Conservation (phyloP, 2,329 filamentous ascomycete genomes). For the Hypoxylon sp. region DNA sequence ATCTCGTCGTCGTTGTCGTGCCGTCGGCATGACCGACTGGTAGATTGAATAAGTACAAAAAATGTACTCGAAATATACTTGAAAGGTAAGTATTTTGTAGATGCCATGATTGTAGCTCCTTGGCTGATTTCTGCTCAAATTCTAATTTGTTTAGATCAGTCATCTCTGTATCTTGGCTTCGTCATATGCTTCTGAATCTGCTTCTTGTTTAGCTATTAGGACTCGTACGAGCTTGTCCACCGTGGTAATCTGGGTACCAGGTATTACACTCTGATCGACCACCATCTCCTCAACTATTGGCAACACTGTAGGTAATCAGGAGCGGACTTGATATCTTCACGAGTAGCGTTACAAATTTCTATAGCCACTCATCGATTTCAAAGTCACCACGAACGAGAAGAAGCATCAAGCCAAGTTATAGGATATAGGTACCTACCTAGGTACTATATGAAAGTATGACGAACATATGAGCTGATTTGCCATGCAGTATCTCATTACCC, state of each 20-base stretch:
- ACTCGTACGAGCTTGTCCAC: neutral
- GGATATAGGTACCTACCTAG: too few species aligned
- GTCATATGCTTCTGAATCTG: neutral
- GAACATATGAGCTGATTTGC: conserved; percentile 9
- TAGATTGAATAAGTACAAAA: neutral
- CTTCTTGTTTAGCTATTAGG: neutral
- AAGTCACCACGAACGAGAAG: neutral
- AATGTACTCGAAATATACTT: neutral
- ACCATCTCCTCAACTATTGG: neutral
- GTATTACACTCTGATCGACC: neutral
- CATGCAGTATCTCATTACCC: conserved; percentile 30
- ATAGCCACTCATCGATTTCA: neutral
- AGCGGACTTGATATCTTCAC: neutral
- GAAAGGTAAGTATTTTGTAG: neutral
- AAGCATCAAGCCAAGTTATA: neutral
- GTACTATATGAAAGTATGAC: conserved; percentile 19
- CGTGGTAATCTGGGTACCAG: neutral
- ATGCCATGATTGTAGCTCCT: neutral
- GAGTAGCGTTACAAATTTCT: neutral
- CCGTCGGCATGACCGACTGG: neutral
- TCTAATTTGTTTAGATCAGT: neutral
- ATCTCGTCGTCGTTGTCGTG: neutral
- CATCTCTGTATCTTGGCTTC: neutral
- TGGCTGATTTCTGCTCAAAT: neutral
- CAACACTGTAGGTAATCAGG: neutral